Evolutionary conservation across 495 filamentous ascomycete genomes (phyloP).

Genomic region (Aspergillus panamensis): DNA sequence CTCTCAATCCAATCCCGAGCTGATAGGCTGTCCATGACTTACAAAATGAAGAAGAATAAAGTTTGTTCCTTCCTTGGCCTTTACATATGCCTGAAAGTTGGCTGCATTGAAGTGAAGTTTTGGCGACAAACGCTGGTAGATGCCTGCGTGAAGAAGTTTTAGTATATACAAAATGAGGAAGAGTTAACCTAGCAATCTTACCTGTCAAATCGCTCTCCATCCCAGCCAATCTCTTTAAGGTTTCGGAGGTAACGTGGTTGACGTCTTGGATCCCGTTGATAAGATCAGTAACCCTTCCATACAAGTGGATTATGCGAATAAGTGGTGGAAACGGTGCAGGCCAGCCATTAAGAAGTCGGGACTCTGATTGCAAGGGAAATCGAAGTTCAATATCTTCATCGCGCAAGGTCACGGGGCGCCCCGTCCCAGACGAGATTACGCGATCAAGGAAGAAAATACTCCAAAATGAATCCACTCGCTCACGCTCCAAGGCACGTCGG

Average conservation of each 20-base stretch:
- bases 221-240: slow-evolving; percentile 59
- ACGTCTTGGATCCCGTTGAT: slow-evolving; percentile 77
- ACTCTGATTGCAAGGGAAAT: slow-evolving; percentile 63
- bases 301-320: slow-evolving; percentile 78
- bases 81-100: slow-evolving; percentile 75
- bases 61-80: slow-evolving; percentile 71
- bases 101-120: slow-evolving; percentile 73
- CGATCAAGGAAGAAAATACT: slow-evolving; percentile 81
- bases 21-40: not conserved
- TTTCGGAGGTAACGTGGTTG: slow-evolving; percentile 69
- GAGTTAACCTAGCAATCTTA: slow-evolving; percentile 7
- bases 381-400: slow-evolving; percentile 78
- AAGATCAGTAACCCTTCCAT: slow-evolving; percentile 75
- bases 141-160: slow-evolving; percentile 33
- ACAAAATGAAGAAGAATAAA: slow-evolving; percentile 81
- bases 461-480: slow-evolving; percentile 81
- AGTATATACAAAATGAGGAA: not conserved
- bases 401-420: slow-evolving; percentile 71
- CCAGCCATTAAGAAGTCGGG: slow-evolving; percentile 55
- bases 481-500: slow-evolving; percentile 58
- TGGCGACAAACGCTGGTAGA: slow-evolving; percentile 70
- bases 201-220: slow-evolving; percentile 74
- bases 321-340: slow-evolving; percentile 74
- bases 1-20: not conserved
- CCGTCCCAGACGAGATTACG: slow-evolving; percentile 80